These are phyloP conservation scores for Arabidopsis suecica DNA, from an alignment of 345 rosid genomes.

Conservation along the genomic window DNA sequence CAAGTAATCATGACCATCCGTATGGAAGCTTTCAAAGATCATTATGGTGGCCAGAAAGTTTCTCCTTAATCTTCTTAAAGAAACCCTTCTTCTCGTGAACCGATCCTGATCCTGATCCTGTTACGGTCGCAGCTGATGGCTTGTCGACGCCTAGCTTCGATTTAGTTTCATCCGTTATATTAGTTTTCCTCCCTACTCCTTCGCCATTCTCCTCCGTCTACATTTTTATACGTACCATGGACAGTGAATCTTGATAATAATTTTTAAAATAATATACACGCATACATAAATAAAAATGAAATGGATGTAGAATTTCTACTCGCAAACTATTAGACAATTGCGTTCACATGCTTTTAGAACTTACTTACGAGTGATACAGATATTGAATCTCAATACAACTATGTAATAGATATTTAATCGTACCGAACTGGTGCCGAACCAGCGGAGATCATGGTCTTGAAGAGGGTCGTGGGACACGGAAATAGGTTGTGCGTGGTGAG, in stretches of 20 bases:
- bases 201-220: slow-evolving; percentile 57
- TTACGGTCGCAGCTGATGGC: slow-evolving; percentile 29
- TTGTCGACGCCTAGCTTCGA: slow-evolving; percentile 46
- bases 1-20: not conserved
- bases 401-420: not conserved
- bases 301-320: too few relatives aligned
- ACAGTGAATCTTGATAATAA: not conserved
- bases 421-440: slow-evolving; percentile 15
- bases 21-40: slow-evolving; percentile 9
- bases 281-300: not conserved
- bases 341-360: too few relatives aligned
- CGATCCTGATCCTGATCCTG: not conserved
- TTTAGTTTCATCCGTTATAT: slow-evolving; percentile 59
- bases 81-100: slow-evolving; percentile 55
- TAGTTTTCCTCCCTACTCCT: slow-evolving; percentile 60
- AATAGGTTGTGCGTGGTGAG: slow-evolving; percentile 40
- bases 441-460: slow-evolving; percentile 11
- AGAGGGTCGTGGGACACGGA: slow-evolving; percentile 31
- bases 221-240: not conserved
- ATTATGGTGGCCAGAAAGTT: slow-evolving; percentile 58
- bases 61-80: slow-evolving; percentile 65
- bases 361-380: too few relatives aligned
- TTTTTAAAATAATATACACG: too few relatives aligned
- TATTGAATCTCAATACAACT: too few relatives aligned
- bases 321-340: too few relatives aligned